phyloP scores from a whole-genome alignment of 495 filamentous ascomycete species.

The Aspergillus coremiiformis region DNA sequence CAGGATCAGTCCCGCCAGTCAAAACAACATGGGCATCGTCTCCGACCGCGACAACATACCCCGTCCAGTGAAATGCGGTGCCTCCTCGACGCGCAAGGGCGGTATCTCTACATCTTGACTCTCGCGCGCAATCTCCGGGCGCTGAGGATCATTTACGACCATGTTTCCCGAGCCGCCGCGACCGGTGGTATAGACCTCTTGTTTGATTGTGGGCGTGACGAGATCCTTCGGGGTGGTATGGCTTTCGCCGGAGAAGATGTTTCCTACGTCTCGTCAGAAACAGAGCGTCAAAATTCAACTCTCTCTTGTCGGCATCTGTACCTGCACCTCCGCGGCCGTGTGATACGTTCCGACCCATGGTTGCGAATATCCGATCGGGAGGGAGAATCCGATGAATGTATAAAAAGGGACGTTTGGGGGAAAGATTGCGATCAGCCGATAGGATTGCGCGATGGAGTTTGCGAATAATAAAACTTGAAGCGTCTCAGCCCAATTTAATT shows the following conservation, averaged over 20 bases:
- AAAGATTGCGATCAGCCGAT: background rate
- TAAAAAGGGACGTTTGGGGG: background rate
- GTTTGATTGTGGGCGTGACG: constrained; percentile 76
- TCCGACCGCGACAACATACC: constrained; percentile 23
- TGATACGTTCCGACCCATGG: constrained; percentile 31
- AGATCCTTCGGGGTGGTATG: constrained; percentile 52
- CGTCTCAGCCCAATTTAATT: background rate
- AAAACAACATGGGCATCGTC: background rate
- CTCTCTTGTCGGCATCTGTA: constrained; percentile 11
- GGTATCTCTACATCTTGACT: constrained; percentile 71
- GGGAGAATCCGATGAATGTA: background rate
- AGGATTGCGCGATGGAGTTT: background rate
- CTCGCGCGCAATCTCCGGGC: constrained; percentile 60
- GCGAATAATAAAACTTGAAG: background rate
- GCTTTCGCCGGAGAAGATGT: constrained; percentile 57
- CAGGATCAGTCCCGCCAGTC: background rate
- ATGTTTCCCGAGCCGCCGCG: constrained; percentile 71
- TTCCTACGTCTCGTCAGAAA: constrained; percentile 44
- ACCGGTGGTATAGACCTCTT: constrained; percentile 73
- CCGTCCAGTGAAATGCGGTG: constrained; percentile 39
- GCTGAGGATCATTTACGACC: constrained; percentile 57
- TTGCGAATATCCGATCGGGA: background rate
- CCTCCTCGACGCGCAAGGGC: constrained; percentile 40
- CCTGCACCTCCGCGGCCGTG: constrained; percentile 52
- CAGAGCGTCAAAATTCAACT: background rate